Evolutionary conservation across 441 rosid genomes (phyloP).

Genomic region (Erodium moschatum): DNA sequence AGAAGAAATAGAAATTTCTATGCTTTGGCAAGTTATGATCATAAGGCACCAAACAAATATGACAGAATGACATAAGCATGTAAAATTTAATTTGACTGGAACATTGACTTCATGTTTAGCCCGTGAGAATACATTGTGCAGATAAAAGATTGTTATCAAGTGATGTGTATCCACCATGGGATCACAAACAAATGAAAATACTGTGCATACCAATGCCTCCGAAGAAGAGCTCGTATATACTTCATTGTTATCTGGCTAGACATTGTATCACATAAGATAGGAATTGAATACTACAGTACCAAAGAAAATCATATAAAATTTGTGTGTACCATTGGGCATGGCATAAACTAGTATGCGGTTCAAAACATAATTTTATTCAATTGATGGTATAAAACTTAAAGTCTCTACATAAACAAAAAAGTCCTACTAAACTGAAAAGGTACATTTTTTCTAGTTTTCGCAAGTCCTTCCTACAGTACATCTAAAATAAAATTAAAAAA

Average conservation of each 20-base stretch:
- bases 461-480: neutral
- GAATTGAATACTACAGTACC: no score
- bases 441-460: no score
- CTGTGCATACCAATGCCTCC: neutral
- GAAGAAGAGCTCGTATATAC: neutral
- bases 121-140: neutral
- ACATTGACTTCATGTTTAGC: neutral
- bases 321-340: no score
- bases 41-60: neutral
- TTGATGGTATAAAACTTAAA: no score
- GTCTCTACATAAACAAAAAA: no score
- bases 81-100: neutral
- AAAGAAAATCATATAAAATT: no score
- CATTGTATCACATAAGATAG: neutral
- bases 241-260: neutral
- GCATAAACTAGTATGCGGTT: no score
- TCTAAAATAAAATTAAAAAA: neutral
- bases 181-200: neutral
- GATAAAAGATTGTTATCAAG: neutral
- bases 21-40: constrained; percentile 7
- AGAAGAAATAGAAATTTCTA: neutral
- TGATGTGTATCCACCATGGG: neutral
- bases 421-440: no score
- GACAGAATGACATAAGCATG: neutral
- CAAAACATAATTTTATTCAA: no score